phyloP scores from a whole-genome alignment of 2,329 filamentous ascomycete genomes.

The Lachnellula suecica region DNA sequence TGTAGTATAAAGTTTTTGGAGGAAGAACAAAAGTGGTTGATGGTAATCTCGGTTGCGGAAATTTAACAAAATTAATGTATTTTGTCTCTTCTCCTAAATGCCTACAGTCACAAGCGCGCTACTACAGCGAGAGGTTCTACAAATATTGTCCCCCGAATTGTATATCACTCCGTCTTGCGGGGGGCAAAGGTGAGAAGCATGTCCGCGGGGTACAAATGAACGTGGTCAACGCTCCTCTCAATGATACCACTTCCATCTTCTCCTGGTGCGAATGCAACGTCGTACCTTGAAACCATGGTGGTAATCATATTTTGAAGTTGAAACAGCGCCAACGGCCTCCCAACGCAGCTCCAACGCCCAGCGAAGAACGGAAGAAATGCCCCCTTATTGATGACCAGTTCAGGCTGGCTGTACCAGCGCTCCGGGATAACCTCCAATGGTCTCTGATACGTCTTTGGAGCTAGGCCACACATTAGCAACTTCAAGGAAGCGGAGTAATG shows the following conservation, averaged over 20 bases:
- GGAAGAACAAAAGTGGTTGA: no score
- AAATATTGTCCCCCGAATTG: no score
- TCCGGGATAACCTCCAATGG: conserved; percentile 31
- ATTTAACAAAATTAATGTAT: no score
- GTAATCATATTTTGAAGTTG: conserved; percentile 26
- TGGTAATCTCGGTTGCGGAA: no score
- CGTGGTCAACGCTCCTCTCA: background rate
- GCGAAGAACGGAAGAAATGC: conserved; percentile 26
- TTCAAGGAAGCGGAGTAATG: background rate
- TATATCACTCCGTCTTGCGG: background rate
- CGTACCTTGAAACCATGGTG: background rate
- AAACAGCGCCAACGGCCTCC: conserved; percentile 31
- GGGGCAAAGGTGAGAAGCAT: background rate
- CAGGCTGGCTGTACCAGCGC: conserved; percentile 21
- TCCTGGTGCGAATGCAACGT: conserved; percentile 3
- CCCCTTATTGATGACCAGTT: conserved; percentile 16
- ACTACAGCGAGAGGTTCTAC: no score
- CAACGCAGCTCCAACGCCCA: conserved; percentile 21
- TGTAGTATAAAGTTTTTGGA: no score
- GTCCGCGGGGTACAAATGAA: background rate
- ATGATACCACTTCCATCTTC: background rate
- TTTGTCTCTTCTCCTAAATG: no score
- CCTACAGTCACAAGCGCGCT: no score
- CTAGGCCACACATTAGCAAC: background rate
- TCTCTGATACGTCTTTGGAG: conserved; percentile 1